These are phyloP conservation scores for Aquilaria yunnanensis DNA, from an alignment of 345 rosid genomes.

Conservation along the genomic window DNA sequence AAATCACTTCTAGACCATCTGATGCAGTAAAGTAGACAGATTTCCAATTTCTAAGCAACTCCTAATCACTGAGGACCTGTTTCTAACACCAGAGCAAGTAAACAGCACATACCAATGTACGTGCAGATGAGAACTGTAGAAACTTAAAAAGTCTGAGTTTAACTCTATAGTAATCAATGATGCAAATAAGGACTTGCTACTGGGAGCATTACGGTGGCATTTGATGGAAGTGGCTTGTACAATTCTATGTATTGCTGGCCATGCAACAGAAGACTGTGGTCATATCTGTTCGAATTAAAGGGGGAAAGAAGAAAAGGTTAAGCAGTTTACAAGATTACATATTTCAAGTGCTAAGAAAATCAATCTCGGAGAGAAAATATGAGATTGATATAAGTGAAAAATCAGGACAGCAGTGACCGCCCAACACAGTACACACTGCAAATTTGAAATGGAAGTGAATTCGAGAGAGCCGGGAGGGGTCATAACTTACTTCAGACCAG, in stretches of 20 bases:
- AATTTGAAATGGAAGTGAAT: background rate
- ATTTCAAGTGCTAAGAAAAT: too few species aligned
- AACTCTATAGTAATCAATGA: background rate
- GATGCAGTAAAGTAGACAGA: too few species aligned
- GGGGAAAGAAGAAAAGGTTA: slow-evolving; percentile 5
- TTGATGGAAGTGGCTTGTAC: slow-evolving; percentile 70
- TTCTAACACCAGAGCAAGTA: too few species aligned
- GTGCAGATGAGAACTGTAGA: too few species aligned
- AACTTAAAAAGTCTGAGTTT: background rate
- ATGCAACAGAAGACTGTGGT: slow-evolving; percentile 72
- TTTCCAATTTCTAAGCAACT: too few species aligned
- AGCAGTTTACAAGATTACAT: too few species aligned
- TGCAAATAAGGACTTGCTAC: background rate
- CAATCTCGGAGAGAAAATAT: too few species aligned
- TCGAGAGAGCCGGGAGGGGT: background rate
- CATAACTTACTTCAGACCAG: slow-evolving; percentile 55
- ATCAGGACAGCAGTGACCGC: too few species aligned
- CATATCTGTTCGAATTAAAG: slow-evolving; percentile 35
- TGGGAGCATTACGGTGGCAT: slow-evolving; percentile 48
- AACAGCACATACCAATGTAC: too few species aligned
- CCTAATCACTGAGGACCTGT: too few species aligned
- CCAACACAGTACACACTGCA: background rate
- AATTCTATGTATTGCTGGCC: slow-evolving; percentile 85
- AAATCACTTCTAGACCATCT: too few species aligned
- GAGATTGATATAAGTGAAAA: too few species aligned